Evolutionary conservation across 2,329 filamentous ascomycete genomes (phyloP), one percentile per base, ranked within the genome.

Genomic region (Fusarium subtropicale): DNA sequence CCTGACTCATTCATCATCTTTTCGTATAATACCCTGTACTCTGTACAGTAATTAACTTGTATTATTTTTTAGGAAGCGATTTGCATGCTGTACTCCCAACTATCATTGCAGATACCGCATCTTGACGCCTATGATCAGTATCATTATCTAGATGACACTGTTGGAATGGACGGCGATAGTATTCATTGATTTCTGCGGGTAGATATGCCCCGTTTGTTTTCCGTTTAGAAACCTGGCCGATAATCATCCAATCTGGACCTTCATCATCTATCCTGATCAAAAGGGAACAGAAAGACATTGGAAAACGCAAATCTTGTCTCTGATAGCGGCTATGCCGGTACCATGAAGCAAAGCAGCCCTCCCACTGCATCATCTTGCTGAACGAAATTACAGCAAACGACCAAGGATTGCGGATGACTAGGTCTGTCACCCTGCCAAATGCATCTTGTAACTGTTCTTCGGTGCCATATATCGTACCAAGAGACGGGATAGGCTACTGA

Each of bases 231-330:
- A 28, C 44, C 4, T 58, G 45, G 0, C 59, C 59, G 3, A 58
- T 2, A 0, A 58, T 6, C 3, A 3, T 13, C 1, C 5, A 58
- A 0, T 12, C 39, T 0, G 7, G 16, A 20, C 4, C 12, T 3
- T 11, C 11, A 0, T 22, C n/a, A 7, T 3, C 13, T 0, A 2
- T 22, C 1, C 59, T 24, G 18, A 46, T 10, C 0, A 15, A 0
- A 68, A 45, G 0, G 28, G 12, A 6, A 34, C 31, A 0, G 58
- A 44, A 5, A 68, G 53, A 0, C 65, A 53, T 1, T 50, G 48
- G 0, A 68, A 68, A 5, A 47, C 44, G 5, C 58, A 68, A 4
- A 68, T 4, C 0, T 12, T 53, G 47, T 68, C 64, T 2, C 58
- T 64, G n/a, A n/a, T 38, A 1, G 7, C 16, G 2, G 58, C 58